Conservation (phyloP, 1,139 yeast species). For the Protomyces pachydermus region DNA sequence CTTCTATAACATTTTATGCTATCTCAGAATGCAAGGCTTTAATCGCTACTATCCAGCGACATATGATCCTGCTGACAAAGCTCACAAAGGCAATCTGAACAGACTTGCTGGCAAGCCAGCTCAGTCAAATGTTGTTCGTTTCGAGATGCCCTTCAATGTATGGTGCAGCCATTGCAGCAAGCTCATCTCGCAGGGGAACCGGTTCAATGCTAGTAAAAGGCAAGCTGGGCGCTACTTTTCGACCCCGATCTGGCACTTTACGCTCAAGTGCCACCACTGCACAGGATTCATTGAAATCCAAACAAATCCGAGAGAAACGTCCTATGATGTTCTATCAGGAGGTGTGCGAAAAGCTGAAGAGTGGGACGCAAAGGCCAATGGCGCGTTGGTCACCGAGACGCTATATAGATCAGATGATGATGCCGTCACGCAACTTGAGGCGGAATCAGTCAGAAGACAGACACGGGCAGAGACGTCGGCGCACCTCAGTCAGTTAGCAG, state of each 20-base stretch:
- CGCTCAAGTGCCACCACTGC: constrained; percentile 38
- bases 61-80: constrained; percentile 37
- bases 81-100: constrained; percentile 38
- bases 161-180: constrained; percentile 37
- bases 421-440: constrained; percentile 31
- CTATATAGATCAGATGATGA: constrained; percentile 24
- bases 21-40: constrained; percentile 34
- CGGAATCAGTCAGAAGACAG: constrained; percentile 19
- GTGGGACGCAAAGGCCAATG: constrained; percentile 28
- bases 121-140: constrained; percentile 37
- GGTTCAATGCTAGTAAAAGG: constrained; percentile 40
- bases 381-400: constrained; percentile 30
- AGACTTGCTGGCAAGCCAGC: constrained; percentile 37
- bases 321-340: constrained; percentile 36
- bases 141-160: constrained; percentile 39
- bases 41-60: constrained; percentile 41
- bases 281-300: constrained; percentile 35
- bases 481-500: constrained; percentile 29
- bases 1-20: not conserved
- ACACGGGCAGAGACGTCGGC: constrained; percentile 14
- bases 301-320: constrained; percentile 40
- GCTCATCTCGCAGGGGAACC: constrained; percentile 37
- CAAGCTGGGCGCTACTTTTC: constrained; percentile 37
- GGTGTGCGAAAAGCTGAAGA: constrained; percentile 34
- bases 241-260: constrained; percentile 38